Percentiles rank a stretch among this genome's conserved stretches.
Conservation (phyloP, 352 stramenopile genomes). For the Pythium dissotocum region DNA sequence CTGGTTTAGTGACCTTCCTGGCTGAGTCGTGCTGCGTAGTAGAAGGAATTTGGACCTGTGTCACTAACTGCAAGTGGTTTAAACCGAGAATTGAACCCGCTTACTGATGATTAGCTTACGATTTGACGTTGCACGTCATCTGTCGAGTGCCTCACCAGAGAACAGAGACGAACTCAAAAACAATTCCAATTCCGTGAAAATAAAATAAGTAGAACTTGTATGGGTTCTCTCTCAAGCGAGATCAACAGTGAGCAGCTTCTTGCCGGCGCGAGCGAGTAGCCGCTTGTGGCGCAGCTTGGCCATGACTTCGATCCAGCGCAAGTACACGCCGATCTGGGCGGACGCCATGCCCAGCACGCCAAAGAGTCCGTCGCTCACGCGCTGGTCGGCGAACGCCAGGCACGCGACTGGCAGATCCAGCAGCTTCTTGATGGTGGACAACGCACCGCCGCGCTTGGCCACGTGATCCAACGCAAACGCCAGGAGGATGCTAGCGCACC, state of each 20-base stretch:
- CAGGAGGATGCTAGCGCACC: slow-evolving; percentile 59
- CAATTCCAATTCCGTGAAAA: neutral
- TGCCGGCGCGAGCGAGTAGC: slow-evolving; percentile 7
- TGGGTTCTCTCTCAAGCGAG: slow-evolving; percentile 1
- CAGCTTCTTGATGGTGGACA: slow-evolving; percentile 54
- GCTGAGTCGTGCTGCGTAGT: neutral
- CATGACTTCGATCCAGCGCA: slow-evolving; percentile 50
- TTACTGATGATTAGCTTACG: neutral
- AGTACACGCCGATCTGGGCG: slow-evolving; percentile 45
- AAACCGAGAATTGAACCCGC: neutral
- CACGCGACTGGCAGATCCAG: slow-evolving; percentile 58
- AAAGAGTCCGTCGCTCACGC: slow-evolving; percentile 56
- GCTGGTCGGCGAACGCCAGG: slow-evolving; percentile 40
- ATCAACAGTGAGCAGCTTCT: slow-evolving; percentile 13
- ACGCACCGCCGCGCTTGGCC: slow-evolving; percentile 31
- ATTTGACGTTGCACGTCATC: neutral
- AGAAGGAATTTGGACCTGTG: neutral
- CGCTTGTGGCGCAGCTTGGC: slow-evolving; percentile 32
- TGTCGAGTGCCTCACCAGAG: neutral
- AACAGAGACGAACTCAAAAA: too few relatives aligned
- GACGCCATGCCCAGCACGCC: slow-evolving; percentile 46
- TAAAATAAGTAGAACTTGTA: neutral
- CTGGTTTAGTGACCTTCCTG: neutral
- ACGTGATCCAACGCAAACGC: slow-evolving; percentile 51
- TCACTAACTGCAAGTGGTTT: neutral